Conservation (phyloP, 2,329 filamentous ascomycete genomes). For the Diplocarpon mali region DNA sequence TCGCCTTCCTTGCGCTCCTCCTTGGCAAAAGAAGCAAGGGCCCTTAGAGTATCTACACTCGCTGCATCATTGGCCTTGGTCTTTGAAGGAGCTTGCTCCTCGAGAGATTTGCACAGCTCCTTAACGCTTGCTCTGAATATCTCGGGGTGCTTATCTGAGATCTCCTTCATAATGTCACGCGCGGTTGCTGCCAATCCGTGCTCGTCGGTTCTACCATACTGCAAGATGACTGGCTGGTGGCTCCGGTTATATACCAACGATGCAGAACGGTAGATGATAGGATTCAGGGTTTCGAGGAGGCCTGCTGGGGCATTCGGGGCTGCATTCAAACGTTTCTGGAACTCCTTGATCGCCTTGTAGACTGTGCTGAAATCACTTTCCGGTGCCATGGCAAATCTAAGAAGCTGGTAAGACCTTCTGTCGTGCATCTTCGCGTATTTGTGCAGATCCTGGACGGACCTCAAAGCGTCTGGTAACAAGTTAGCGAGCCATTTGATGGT, state of each 20-base stretch:
- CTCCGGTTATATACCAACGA: slow-evolving; percentile 89
- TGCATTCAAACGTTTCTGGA: slow-evolving; percentile 69
- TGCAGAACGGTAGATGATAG: slow-evolving; percentile 73
- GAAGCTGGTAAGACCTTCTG: slow-evolving; percentile 77
- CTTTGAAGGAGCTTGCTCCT: slow-evolving; percentile 65
- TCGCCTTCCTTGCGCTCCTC: slow-evolving; percentile 40
- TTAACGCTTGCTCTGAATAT: slow-evolving; percentile 89
- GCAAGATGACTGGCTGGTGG: slow-evolving; percentile 82
- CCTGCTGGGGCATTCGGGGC: slow-evolving; percentile 45
- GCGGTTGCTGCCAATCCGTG: slow-evolving; percentile 67
- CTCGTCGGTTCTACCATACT: slow-evolving; percentile 74
- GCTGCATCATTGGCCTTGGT: slow-evolving; percentile 56
- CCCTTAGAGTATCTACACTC: slow-evolving; percentile 85
- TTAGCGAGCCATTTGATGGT: slow-evolving; percentile 63
- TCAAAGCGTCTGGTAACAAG: slow-evolving; percentile 63
- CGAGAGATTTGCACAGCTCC: slow-evolving; percentile 78
- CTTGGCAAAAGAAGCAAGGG: slow-evolving; percentile 82
- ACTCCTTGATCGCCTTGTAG: slow-evolving; percentile 78
- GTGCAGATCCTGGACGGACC: slow-evolving; percentile 66
- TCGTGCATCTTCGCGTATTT: slow-evolving; percentile 90
- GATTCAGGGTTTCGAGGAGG: slow-evolving; percentile 68
- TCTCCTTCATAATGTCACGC: slow-evolving; percentile 83
- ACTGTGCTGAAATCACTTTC: slow-evolving; percentile 90
- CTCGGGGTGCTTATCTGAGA: slow-evolving; percentile 78
- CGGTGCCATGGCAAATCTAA: slow-evolving; percentile 73